Evolutionary conservation across 176 grass and related monocot species (phyloP).

Genomic region (Musa acuminata): DNA sequence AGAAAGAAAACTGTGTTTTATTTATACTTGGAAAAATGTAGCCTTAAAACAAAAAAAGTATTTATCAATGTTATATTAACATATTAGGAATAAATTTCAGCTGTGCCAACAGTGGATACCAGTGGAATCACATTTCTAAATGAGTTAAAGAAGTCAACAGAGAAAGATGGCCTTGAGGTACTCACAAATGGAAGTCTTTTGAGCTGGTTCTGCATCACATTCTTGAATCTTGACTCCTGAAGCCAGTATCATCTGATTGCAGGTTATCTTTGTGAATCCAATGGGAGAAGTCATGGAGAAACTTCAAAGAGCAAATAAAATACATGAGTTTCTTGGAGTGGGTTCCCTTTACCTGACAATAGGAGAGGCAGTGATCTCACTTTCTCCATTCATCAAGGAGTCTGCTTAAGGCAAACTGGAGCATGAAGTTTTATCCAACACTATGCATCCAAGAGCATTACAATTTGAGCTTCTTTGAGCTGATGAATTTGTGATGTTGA

Average conservation of each 20-base stretch:
- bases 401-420: not conserved
- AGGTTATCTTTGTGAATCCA: conserved; percentile 85
- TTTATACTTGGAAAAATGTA: not conserved
- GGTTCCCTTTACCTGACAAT: conserved; percentile 66
- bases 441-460: too few species aligned
- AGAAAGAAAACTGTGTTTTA: too few species aligned
- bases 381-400: conserved; percentile 30
- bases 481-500: too few species aligned
- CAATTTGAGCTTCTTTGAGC: not conserved
- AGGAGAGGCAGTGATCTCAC: conserved; percentile 58
- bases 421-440: too few species aligned
- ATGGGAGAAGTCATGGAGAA: conserved; percentile 94
- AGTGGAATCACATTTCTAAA: conserved; percentile 74
- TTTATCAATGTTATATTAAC: not conserved
- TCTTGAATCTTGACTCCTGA: not conserved
- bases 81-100: conserved; percentile 16
- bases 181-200: not conserved
- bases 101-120: conserved; percentile 62
- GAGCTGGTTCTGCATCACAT: not conserved
- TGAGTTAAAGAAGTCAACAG: conserved; percentile 66
- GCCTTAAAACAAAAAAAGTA: not conserved
- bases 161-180: conserved; percentile 62
- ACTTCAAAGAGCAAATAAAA: conserved; percentile 56
- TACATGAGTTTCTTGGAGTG: conserved; percentile 36
- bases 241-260: not conserved